Evolutionary conservation across 371 early-diverging fungal species (phyloP), one percentile per base, ranked within the genome.

Genomic region (Zopfochytrium polystomum): DNA sequence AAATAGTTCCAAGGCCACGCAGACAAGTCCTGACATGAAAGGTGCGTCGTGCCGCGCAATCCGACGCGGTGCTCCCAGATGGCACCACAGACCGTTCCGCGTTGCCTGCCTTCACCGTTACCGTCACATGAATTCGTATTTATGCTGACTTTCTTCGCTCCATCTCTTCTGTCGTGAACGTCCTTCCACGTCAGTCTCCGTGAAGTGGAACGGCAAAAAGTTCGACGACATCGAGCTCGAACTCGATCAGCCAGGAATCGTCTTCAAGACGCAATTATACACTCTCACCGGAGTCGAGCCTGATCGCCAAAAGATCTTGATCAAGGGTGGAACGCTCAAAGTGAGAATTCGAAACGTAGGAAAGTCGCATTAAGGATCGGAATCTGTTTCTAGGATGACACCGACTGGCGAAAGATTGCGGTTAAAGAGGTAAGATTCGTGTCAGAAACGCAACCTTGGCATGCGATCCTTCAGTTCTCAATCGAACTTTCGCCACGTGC

Each of bases 261-360:
- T 86, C 7, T 90, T 97, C 82, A 95, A 94, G 74, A 83, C 82
- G 35, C 92, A 92, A 78, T 80, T 97, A n/a, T 95, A 77, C 68
- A 87, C 92, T 3, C 77, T 95, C 65, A 93, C 98, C 1, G 92
- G 90, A 30, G 98, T 97, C 9, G 85, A 87, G 52, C 96, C 98
- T 22, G 91, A 90, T 30, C 80, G 95, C 38, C 96, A 96, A 74
- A 95, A 93, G 79, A 85, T 96, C 55, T 84, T 98, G 73, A 80
- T 86, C 62, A 96, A 95, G 70, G 98, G 98, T 50, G 93, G 89
- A n/a, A 81, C 87, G 70, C 80, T 96, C 62, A 96, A 95, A 84
- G 91, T 69, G 9, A 55, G 73, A 80, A 85, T 69, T 13, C 80
- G 80, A 13, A 85, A 87, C 43, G 71, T 77, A 1, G 15, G 6